Percentiles rank a stretch among this genome's conserved stretches.
phyloP scores from a whole-genome alignment of 148 eudicot species.

The Arctostaphylos glauca region DNA sequence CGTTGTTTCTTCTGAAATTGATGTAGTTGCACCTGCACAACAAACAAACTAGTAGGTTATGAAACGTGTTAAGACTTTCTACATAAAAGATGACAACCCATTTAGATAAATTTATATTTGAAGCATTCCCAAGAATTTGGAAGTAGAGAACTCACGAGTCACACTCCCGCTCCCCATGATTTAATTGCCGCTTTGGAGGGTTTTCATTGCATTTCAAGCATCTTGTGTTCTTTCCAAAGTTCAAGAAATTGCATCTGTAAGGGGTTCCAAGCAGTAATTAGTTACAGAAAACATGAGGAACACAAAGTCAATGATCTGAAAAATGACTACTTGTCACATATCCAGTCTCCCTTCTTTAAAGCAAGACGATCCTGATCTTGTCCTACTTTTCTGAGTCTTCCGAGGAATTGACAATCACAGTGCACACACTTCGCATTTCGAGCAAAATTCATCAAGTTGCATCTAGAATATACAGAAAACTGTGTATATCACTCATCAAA shows the following conservation, averaged over 20 bases:
- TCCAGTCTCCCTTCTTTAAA: conserved; percentile 63
- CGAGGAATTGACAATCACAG: conserved; percentile 35
- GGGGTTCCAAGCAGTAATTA: not conserved
- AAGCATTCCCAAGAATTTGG: not conserved
- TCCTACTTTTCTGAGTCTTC: conserved; percentile 26
- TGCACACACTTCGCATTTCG: conserved; percentile 46
- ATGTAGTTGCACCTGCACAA: conserved; percentile 63
- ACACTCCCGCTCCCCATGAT: conserved; percentile 72
- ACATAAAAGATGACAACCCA: not conserved
- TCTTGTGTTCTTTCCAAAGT: conserved; percentile 53
- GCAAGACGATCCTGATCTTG: conserved; percentile 41
- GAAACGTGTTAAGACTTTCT: not conserved
- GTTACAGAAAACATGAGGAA: conserved; percentile 6
- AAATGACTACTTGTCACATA: conserved; percentile 45
- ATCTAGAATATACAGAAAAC: conserved; percentile 25
- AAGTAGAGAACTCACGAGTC: conserved; percentile 52
- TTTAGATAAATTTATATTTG: not conserved
- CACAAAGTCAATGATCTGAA: not conserved
- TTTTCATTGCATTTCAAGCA: conserved; percentile 52
- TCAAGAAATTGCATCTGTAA: conserved; percentile 54
- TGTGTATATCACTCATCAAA: not conserved
- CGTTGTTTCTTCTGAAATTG: conserved; percentile 55
- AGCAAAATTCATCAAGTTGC: conserved; percentile 51
- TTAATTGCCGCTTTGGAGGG: conserved; percentile 53
- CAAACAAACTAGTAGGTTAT: not conserved